These are phyloP conservation scores for Nicotiana otophora DNA, from an alignment of 257 asterid species.

Conservation along the genomic window DNA sequence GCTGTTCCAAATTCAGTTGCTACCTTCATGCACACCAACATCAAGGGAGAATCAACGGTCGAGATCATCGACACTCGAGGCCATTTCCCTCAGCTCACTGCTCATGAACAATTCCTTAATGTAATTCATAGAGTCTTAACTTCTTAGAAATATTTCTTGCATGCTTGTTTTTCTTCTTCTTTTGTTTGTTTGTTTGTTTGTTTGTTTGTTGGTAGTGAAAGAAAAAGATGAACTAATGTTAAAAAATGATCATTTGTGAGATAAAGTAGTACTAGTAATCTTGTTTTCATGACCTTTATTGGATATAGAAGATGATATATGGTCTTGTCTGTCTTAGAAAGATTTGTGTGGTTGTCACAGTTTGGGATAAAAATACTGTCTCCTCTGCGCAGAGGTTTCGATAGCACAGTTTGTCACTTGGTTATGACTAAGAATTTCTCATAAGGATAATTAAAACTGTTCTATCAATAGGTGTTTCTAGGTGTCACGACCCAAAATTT, in stretches of 20 bases:
- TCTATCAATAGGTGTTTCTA: no score
- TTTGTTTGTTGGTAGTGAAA: not conserved
- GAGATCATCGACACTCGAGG: constrained; percentile 53
- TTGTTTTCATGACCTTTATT: not conserved
- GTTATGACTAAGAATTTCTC: no score
- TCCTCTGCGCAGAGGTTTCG: no score
- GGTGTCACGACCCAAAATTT: no score
- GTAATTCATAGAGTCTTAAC: constrained; percentile 36
- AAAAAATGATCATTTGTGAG: not conserved
- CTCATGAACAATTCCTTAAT: constrained; percentile 38
- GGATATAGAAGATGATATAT: not conserved
- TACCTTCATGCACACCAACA: constrained; percentile 38
- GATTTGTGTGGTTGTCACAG: not conserved
- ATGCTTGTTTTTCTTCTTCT: not conserved
- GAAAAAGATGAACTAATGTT: not conserved
- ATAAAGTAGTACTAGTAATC: not conserved
- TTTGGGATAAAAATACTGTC: not conserved
- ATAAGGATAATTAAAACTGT: no score
- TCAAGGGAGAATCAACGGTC: constrained; percentile 39
- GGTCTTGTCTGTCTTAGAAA: not conserved
- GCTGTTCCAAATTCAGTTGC: constrained; percentile 67
- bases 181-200: not conserved
- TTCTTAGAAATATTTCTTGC: not conserved
- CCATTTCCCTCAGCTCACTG: constrained; percentile 82
- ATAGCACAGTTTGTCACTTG: no score